These are phyloP conservation scores for Pholiota conissans DNA, from an alignment of 768 basidiomycete species.

Conservation along the genomic window DNA sequence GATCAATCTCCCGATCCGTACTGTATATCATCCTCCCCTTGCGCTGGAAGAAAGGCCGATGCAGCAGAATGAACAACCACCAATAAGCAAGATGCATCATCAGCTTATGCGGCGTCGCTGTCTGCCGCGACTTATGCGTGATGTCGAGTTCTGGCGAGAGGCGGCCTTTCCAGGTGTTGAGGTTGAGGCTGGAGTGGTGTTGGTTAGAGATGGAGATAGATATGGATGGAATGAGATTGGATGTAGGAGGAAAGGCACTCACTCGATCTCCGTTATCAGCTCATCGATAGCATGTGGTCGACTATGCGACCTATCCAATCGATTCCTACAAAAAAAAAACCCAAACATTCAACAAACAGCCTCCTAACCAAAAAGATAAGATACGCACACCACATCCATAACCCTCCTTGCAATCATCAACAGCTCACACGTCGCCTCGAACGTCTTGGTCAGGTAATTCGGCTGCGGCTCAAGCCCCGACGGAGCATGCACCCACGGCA, in stretches of 20 bases:
- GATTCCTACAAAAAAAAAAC: slow-evolving; percentile 33
- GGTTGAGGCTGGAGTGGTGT: slow-evolving; percentile 46
- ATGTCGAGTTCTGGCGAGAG: slow-evolving; percentile 50
- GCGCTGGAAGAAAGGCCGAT: slow-evolving; percentile 55
- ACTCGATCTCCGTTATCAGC: slow-evolving; percentile 57
- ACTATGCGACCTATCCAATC: slow-evolving; percentile 37
- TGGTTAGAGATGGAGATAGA: too few species aligned
- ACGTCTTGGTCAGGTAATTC: slow-evolving; percentile 44
- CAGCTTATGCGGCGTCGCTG: slow-evolving; percentile 52
- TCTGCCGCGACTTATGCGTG: slow-evolving; percentile 44
- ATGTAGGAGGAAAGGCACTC: slow-evolving; percentile 20
- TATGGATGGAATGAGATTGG: too few species aligned
- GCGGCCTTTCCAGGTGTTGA: slow-evolving; percentile 48
- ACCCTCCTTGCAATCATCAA: slow-evolving; percentile 48
- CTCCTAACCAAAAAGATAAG: too few species aligned
- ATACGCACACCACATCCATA: slow-evolving; percentile 55
- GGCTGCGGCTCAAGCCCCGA: slow-evolving; percentile 40
- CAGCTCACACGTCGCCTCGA: slow-evolving; percentile 49
- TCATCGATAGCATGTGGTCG: slow-evolving; percentile 43
- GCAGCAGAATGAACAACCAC: slow-evolving; percentile 61
- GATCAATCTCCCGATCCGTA: slow-evolving; percentile 43
- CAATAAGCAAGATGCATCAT: slow-evolving; percentile 58
- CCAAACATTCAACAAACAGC: neutral
- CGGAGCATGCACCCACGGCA: slow-evolving; percentile 43
- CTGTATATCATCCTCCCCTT: slow-evolving; percentile 36